phyloP scores from a whole-genome alignment of 169 alveolate genomes.

The Ichthyophthirius multifiliis region DNA sequence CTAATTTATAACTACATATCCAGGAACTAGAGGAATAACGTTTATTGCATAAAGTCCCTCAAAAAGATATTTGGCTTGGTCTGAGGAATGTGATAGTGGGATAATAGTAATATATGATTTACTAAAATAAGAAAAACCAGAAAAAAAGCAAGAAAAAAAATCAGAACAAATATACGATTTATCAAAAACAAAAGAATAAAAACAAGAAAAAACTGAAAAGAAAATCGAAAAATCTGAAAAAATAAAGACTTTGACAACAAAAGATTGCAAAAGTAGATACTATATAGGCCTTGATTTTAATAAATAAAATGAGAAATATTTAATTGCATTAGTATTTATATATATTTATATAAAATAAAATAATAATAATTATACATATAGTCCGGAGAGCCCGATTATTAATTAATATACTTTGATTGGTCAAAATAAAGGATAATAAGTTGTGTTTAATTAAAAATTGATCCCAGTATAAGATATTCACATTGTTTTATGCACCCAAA shows the following conservation, averaged over 20 bases:
- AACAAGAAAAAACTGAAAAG: no score
- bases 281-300: constrained; percentile 50
- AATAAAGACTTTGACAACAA: constrained; percentile 18
- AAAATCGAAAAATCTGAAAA: no score
- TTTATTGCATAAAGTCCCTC: neutral
- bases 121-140: neutral
- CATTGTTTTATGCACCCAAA: constrained; percentile 37
- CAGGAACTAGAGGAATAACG: constrained; percentile 16
- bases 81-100: neutral
- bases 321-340: constrained; percentile 61
- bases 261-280: constrained; percentile 21
- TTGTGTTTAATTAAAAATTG: neutral
- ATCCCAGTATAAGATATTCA: neutral
- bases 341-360: no score
- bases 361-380: no score
- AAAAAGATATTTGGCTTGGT: constrained; percentile 11
- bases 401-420: constrained; percentile 1
- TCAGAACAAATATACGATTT: no score
- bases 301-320: constrained; percentile 43
- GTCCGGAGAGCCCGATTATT: constrained; percentile 48
- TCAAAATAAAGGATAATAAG: neutral
- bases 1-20: neutral
- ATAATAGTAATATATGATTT: neutral
- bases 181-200: no score
- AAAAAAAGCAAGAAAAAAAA: no score